Evolutionary conservation across 352 stramenopile species (phyloP), one percentile per base, ranked within the genome.

Genomic region (Phytophthora hybrid): DNA sequence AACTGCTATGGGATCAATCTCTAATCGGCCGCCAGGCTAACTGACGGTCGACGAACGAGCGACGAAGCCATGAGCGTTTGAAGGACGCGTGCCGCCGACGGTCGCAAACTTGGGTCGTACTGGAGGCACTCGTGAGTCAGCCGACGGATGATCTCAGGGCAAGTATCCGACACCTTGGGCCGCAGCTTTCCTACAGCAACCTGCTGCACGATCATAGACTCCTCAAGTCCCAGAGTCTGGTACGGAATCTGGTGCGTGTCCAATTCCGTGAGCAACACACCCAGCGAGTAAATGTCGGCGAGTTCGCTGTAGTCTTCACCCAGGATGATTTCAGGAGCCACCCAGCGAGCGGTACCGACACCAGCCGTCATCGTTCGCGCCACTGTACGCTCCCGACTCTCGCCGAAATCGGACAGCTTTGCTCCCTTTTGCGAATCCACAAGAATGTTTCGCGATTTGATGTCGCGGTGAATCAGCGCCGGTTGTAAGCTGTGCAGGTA

Each of bases 391-490:
- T 94, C 83, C 34, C 87, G 83, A 31, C 83, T 92, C 63, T 94
- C 87, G 16, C 87, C 87, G 60, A 94, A 94, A 66, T 93, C 87
- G 0, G 85, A 92, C 23, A 94, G 71, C 68, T 94, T 93, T 1
- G 87, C 87, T 2, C 87, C 87, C 69, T 93, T 93, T 19, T 81
- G 64, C 21, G 76, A 83, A 70, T 94, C 87, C 21, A 98, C 73
- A 13, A 98, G 83, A 64, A 98, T 92, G 76, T 98, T 98, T 23
- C 91, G 88, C 51, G 90, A 95, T 75, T 98, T 98, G 64, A 98
- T 93, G 55, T 98, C 93, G 37, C 92, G 91, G 65, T 98, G 93
- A 75, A 98, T 97, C 41, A 98, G 77, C 44, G 90, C 86, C n/a
- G 90, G 92, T 63, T 91, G 82, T 16, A 94, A 80, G 23, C 81